Evolutionary conservation across 257 asterid genomes (phyloP), one percentile per base, ranked within the genome.

Genomic region (Apocynum venetum): DNA sequence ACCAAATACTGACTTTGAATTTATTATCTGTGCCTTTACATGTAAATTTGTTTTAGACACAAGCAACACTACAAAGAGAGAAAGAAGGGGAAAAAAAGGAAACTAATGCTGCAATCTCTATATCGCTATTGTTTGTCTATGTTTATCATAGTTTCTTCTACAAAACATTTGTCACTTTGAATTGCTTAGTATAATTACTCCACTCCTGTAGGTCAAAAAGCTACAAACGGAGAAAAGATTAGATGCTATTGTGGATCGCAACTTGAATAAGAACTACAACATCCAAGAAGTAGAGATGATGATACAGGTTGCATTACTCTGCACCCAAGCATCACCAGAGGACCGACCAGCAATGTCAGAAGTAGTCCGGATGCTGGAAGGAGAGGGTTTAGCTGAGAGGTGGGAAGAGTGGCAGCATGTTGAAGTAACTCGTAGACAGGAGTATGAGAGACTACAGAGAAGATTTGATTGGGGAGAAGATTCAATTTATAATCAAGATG

Each of bases 341-440:
- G 98, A 95, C n/a, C 96, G 99, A 2, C 98, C 98, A 1, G 91
- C 92, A n/a, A 94, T 94, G 98, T 94, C 98, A 1, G 97, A 87
- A 79, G 98, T 92, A 15, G 97, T 94, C 13, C 87, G 98, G 0
- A 92, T 94, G 97, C 87, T 94, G 15, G 98, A 92, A 85, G 98
- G 98, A 31, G 98, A 94, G 80, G 97, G 97, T 35, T 89, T 94
- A 12, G 96, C 96, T 0, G 97, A 94, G 91, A 84, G 93, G 73
- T 94, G 98, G 98, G 92, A 94, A 86, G 92, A 87, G 60, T 91
- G 97, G 97, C 97, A 92, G 75, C 90, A 89, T 10, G 93, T 86
- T 2, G 98, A 92, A 77, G 89, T 86, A 43, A 82, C 90, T 0
- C 89, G 97, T 51, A 82, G 92, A 83, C 90, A 88, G 79, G 97